phyloP scores from a whole-genome alignment of 179 eudicot species.

The Silene coronaria region DNA sequence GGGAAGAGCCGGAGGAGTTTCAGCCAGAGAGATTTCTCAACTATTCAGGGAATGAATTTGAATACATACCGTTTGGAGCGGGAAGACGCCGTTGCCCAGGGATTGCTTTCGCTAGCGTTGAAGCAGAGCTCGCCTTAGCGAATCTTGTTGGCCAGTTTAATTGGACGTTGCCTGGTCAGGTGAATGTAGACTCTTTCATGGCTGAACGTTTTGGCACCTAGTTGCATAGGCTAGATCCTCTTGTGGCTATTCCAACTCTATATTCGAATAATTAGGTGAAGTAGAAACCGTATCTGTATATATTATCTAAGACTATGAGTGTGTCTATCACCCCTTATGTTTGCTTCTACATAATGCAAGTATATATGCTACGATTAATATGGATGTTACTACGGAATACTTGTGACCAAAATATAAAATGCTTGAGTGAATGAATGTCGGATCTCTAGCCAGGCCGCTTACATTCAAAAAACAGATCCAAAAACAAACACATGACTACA shows the following conservation, averaged over 20 bases:
- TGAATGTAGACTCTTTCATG: slow-evolving; percentile 9
- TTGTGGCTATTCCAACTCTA: slow-evolving; percentile 14
- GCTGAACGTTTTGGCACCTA: slow-evolving; percentile 17
- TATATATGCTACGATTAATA: too few relatives aligned
- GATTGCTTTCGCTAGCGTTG: slow-evolving; percentile 11
- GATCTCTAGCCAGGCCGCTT: too few relatives aligned
- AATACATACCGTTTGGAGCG: slow-evolving; percentile 31
- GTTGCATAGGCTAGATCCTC: slow-evolving; percentile 20
- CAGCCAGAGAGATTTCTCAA: background rate
- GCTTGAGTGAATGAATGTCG: background rate
- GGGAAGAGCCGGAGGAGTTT: background rate
- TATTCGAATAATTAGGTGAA: background rate
- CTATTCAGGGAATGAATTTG: slow-evolving; percentile 22
- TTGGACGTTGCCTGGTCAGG: slow-evolving; percentile 24
- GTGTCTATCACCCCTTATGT: too few relatives aligned
- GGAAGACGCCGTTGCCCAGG: slow-evolving; percentile 21
- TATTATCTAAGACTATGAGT: too few relatives aligned
- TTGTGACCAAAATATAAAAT: background rate
- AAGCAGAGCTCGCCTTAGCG: slow-evolving; percentile 26
- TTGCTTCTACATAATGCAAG: too few relatives aligned
- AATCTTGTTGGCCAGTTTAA: slow-evolving; percentile 25
- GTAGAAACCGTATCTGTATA: background rate
- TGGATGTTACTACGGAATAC: too few relatives aligned
- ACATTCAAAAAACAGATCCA: too few relatives aligned
- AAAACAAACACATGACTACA: too few relatives aligned